phyloP scores from a whole-genome alignment of 305 asterid genomes.

The Fraxinus floribunda region DNA sequence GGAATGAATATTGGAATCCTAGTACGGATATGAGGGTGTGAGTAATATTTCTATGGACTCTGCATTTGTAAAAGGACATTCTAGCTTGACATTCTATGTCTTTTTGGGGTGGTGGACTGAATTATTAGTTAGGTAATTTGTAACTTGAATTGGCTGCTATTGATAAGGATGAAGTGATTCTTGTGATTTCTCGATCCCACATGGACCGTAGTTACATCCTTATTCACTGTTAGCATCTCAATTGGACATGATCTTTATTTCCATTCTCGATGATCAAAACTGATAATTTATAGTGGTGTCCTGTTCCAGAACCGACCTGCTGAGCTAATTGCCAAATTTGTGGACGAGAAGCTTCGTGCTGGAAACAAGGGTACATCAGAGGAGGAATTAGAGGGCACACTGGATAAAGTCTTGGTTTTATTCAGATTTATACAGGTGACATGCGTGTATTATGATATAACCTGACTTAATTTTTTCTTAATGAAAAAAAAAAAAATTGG shows the following conservation, averaged over 20 bases:
- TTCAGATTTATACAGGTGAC: constrained; percentile 92
- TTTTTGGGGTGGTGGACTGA: background rate
- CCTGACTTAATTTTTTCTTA: constrained; percentile 18
- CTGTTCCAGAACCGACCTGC: constrained; percentile 79
- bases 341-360: constrained; percentile 62
- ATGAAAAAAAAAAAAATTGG: background rate
- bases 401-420: constrained; percentile 72
- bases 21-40: background rate
- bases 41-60: background rate
- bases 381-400: constrained; percentile 57
- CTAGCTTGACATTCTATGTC: background rate
- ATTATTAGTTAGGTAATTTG: background rate
- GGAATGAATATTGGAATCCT: background rate
- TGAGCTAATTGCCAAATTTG: constrained; percentile 63
- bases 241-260: background rate
- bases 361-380: constrained; percentile 54
- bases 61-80: background rate
- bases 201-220: background rate
- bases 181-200: background rate
- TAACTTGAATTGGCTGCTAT: background rate
- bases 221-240: background rate
- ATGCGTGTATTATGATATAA: background rate
- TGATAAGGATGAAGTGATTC: background rate
- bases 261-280: background rate
- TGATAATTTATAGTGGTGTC: background rate